phyloP scores from a whole-genome alignment of 306 rosid genomes.

The Rosa persica region DNA sequence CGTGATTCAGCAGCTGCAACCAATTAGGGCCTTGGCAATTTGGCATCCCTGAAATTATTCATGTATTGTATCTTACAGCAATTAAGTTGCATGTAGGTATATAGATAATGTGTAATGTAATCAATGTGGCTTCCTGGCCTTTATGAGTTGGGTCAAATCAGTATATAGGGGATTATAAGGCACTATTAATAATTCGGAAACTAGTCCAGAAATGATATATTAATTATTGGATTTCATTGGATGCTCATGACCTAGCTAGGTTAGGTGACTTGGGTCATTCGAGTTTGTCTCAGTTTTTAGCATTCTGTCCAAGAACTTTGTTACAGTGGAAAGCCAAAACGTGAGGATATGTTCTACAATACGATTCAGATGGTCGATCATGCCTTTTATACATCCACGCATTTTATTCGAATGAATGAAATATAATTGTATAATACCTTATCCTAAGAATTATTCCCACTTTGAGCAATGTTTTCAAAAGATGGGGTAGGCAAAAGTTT shows the following conservation, averaged over 20 bases:
- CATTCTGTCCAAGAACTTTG: not conserved
- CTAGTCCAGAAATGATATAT: too few species aligned
- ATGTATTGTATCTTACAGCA: not conserved
- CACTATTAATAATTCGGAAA: too few species aligned
- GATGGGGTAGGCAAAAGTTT: not conserved
- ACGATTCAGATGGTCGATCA: not conserved
- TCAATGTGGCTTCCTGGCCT: not conserved
- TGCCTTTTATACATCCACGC: not conserved
- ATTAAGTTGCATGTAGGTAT: not conserved
- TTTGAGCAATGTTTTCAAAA: constrained; percentile 6
- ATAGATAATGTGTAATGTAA: not conserved
- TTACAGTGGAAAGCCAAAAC: not conserved
- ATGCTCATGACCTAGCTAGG: not conserved
- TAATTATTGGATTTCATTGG: not conserved
- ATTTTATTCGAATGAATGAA: not conserved
- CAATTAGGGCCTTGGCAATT: not conserved
- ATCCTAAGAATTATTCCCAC: not conserved
- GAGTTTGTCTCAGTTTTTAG: not conserved
- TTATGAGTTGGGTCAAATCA: not conserved
- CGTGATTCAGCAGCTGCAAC: not conserved
- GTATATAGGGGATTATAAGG: not conserved
- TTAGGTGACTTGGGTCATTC: not conserved
- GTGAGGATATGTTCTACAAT: not conserved
- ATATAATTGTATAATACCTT: not conserved
- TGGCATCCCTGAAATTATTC: not conserved